Conservation (phyloP, 208 protist genomes). For the Leishmania martiniquensis region DNA sequence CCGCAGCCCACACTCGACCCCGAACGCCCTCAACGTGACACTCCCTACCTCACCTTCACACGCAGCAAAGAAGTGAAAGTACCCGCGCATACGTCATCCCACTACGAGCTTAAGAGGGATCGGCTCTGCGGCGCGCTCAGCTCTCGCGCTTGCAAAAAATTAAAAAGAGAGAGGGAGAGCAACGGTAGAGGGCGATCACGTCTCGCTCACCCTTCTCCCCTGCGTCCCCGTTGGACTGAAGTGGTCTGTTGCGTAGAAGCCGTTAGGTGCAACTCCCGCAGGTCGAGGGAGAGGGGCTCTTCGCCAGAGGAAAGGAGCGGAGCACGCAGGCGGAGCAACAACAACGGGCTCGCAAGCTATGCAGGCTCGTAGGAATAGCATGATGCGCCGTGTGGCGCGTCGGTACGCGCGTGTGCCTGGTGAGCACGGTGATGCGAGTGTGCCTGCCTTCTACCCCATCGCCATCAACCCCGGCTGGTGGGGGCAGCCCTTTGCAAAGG, state of each 20-base stretch:
- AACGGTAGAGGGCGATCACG: too few relatives aligned
- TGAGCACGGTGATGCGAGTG: slow-evolving; percentile 78
- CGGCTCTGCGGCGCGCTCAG: neutral
- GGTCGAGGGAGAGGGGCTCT: neutral
- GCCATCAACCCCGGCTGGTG: slow-evolving; percentile 90
- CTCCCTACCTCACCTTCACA: neutral
- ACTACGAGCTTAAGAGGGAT: neutral
- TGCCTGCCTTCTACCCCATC: slow-evolving; percentile 88
- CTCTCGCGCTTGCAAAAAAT: neutral
- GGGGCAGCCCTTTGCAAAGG: slow-evolving; percentile 89
- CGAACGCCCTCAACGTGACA: neutral
- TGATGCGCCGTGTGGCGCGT: slow-evolving; percentile 84
- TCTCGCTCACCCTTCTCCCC: neutral
- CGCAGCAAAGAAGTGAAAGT: neutral
- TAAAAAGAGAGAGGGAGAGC: neutral
- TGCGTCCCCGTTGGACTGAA: neutral
- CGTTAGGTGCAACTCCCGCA: neutral
- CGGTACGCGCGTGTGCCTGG: slow-evolving; percentile 87
- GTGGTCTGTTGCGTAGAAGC: neutral
- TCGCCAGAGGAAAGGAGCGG: neutral
- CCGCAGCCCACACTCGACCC: neutral
- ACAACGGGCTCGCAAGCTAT: slow-evolving; percentile 22
- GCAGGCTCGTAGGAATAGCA: slow-evolving; percentile 83
- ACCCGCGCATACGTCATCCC: neutral
- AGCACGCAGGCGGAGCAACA: neutral